Percentiles rank a stretch among this genome's conserved stretches.
These are phyloP conservation scores for Beverwykella pulmonaria DNA, from an alignment of 495 filamentous ascomycete genomes.

Conservation along the genomic window DNA sequence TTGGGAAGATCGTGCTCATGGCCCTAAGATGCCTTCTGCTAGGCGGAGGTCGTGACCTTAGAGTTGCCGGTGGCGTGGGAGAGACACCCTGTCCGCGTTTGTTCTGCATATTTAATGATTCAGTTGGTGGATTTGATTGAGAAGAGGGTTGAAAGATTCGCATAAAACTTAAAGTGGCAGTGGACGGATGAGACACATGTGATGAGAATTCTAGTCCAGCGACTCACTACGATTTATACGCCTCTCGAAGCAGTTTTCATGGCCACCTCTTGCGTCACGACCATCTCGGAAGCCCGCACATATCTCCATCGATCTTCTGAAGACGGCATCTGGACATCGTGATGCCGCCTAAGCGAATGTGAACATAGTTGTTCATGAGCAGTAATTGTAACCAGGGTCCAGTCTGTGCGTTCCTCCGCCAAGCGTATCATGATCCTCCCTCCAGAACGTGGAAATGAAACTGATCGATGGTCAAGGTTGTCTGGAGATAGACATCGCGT, in stretches of 20 bases:
- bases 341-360: not conserved
- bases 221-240: not conserved
- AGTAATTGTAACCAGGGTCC: not conserved
- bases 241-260: not conserved
- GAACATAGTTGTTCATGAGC: not conserved
- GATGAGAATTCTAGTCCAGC: not conserved
- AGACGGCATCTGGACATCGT: not conserved
- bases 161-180: not conserved
- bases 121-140: not conserved
- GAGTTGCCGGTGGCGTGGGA: conserved; percentile 42
- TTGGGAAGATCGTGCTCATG: conserved; percentile 38
- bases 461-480: not conserved
- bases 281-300: not conserved
- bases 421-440: not conserved
- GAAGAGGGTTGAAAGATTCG: not conserved
- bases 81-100: conserved; percentile 38
- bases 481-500: not conserved
- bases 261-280: not conserved
- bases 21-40: conserved; percentile 38
- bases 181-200: not conserved
- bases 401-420: not conserved
- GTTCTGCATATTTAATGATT: conserved; percentile 39
- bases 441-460: not conserved
- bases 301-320: not conserved
- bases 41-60: conserved; percentile 34